Base-by-base conservation (phyloP, 306 rosid genomes). In the Cicer cuneatum region DNA sequence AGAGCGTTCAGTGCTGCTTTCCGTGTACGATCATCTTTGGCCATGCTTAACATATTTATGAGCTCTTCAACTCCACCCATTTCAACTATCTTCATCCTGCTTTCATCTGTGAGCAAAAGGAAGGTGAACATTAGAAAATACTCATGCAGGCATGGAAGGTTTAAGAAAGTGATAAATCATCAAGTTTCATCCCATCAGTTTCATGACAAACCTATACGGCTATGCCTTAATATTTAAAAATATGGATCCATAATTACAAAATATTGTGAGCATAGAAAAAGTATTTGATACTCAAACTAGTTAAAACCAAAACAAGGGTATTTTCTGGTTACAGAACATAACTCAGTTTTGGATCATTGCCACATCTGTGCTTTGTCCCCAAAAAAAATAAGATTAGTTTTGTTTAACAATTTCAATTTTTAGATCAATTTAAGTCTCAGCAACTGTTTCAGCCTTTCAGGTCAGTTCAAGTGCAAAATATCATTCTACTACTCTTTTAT, bases 21-120 rank as follows among this genome's bases (percentile, higher is more conserved):
- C 76, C 93, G 88, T 35, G 98, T 93, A n/a, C 88, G 85, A 75
- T 93, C 96, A n/a, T 93, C 97, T 67, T 83, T 88, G 24, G 97
- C 98, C 4, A 67, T 86, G 81, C 79, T 89, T 59, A 93, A 71
- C 98, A 93, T 90, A 56, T 87, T 93, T 63, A 91, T 37, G 71
- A 93, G 96, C 83, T 76, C 88, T 73, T 82, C 52, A 60, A 67
- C 91, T 33, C 93, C 98, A 60, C 98, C 97, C 35, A 88, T 75
- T 85, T 93, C 96, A 71, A 86, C 86, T 78, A 91, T 83, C 88
- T 86, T 91, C 88, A 81, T 85, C 84, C 97, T 88, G 75, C 86
- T 87, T 70, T 88, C 93, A 79, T 91, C 98, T 91, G 72, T 78
- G 43, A 75, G 63, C 42, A 33, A 67, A 79, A 51, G 74, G 74